Conservation (phyloP, 768 basidiomycete species). For the Bullera alba region DNA sequence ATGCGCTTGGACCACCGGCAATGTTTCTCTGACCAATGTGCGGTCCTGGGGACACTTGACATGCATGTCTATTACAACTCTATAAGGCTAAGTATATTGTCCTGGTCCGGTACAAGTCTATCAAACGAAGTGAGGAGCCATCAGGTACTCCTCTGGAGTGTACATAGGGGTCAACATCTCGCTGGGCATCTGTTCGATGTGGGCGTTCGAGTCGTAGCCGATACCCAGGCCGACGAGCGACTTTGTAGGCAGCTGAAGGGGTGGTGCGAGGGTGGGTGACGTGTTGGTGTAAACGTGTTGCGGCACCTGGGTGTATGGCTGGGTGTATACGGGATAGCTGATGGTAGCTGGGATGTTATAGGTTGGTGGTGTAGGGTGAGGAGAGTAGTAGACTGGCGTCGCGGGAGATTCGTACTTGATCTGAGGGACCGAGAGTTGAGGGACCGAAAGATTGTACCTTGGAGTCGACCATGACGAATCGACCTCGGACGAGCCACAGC, state of each 20-base stretch:
- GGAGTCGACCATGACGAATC: conserved; percentile 12
- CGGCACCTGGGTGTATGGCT: background rate
- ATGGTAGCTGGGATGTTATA: conserved; percentile 9
- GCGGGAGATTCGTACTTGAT: conserved; percentile 9
- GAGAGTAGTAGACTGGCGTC: conserved; percentile 21
- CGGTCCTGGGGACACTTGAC: no score
- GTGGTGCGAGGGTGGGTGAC: conserved; percentile 31
- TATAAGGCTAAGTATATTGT: background rate
- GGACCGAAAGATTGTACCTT: background rate
- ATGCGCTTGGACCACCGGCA: no score
- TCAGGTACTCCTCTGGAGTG: conserved; percentile 25
- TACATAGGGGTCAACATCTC: conserved; percentile 10
- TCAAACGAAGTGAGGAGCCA: background rate
- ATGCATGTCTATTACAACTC: no score
- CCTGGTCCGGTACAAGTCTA: no score
- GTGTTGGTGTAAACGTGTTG: conserved; percentile 4
- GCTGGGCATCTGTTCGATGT: conserved; percentile 4
- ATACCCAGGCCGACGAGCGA: conserved; percentile 31
- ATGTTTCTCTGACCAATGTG: no score
- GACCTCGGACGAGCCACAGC: conserved; percentile 9
- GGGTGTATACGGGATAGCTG: conserved; percentile 1
- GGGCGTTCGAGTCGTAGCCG: conserved; percentile 8
- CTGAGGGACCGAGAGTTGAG: conserved; percentile 13
- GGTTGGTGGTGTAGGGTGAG: conserved; percentile 24
- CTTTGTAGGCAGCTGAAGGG: conserved; percentile 12